These are phyloP conservation scores for Metschnikowia rubicola DNA, from an alignment of 805 yeast genomes.

Conservation along the genomic window DNA sequence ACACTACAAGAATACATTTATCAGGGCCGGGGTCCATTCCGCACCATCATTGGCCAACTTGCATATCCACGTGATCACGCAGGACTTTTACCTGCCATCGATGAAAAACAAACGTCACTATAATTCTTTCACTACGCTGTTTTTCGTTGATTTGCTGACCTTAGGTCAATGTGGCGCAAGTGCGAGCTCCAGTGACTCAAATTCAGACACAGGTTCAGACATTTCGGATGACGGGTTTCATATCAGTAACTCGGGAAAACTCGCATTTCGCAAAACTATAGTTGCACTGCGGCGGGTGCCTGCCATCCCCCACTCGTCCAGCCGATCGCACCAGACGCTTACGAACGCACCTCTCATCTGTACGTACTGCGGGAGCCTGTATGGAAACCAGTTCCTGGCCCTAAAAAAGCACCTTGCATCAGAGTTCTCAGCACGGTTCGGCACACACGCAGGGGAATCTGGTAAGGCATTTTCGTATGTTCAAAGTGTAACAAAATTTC, in stretches of 20 bases:
- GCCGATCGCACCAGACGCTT: constrained; percentile 1
- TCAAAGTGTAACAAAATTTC: too few species aligned
- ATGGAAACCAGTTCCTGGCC: constrained; percentile 23
- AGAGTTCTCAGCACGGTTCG: constrained; percentile 19
- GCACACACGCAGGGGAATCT: background rate
- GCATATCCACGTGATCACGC: constrained; percentile 70
- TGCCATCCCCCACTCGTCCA: background rate
- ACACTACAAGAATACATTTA: constrained; percentile 24
- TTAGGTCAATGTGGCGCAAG: background rate
- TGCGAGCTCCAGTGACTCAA: background rate
- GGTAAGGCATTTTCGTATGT: too few species aligned
- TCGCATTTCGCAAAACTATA: background rate
- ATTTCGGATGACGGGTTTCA: background rate
- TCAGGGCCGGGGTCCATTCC: constrained; percentile 64
- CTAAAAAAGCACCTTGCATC: constrained; percentile 28
- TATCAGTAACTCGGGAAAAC: background rate
- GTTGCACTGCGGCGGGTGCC: background rate
- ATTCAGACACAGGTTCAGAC: background rate
- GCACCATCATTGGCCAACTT: constrained; percentile 67
- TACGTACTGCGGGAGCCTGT: constrained; percentile 24
- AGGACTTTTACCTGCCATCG: constrained; percentile 52
- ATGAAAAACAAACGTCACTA: constrained; percentile 65
- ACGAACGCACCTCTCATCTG: constrained; percentile 25
- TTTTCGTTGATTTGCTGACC: constrained; percentile 54
- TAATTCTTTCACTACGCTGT: constrained; percentile 63